These are phyloP conservation scores for Otatea glauca DNA, from an alignment of 176 grass and related monocot genomes.

Conservation along the genomic window DNA sequence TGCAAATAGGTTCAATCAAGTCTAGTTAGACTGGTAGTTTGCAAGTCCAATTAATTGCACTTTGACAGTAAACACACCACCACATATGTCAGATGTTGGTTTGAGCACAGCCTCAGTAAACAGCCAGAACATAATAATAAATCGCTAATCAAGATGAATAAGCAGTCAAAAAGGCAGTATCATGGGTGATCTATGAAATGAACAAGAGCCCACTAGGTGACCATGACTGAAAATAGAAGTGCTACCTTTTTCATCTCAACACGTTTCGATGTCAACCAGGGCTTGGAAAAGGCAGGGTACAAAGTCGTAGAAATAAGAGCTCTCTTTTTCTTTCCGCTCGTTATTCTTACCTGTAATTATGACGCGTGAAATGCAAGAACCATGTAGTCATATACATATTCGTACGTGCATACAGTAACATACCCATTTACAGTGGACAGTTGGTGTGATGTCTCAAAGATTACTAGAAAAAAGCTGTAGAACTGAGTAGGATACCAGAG, in stretches of 20 bases:
- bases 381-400: background rate
- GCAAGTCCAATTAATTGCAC: constrained; percentile 1
- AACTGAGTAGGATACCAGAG: too few relatives aligned
- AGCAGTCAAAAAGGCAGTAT: constrained; percentile 55
- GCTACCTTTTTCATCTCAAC: constrained; percentile 24
- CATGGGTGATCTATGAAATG: constrained; percentile 40
- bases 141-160: constrained; percentile 21
- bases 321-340: too few relatives aligned
- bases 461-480: too few relatives aligned
- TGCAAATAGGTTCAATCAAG: background rate
- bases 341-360: constrained; percentile 5
- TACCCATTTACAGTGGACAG: too few relatives aligned
- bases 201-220: constrained; percentile 36
- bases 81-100: constrained; percentile 15
- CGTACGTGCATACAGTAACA: background rate
- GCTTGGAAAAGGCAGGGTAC: background rate
- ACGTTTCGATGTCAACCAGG: constrained; percentile 43
- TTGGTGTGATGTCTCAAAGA: too few relatives aligned
- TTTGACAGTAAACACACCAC: constrained; percentile 12
- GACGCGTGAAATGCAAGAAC: background rate
- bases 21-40: background rate
- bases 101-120: constrained; percentile 16
- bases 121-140: background rate
- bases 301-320: background rate
- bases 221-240: background rate